Evolutionary conservation across 2,329 filamentous ascomycete species (phyloP).

Genomic region (Penicillium sclerotigenum): DNA sequence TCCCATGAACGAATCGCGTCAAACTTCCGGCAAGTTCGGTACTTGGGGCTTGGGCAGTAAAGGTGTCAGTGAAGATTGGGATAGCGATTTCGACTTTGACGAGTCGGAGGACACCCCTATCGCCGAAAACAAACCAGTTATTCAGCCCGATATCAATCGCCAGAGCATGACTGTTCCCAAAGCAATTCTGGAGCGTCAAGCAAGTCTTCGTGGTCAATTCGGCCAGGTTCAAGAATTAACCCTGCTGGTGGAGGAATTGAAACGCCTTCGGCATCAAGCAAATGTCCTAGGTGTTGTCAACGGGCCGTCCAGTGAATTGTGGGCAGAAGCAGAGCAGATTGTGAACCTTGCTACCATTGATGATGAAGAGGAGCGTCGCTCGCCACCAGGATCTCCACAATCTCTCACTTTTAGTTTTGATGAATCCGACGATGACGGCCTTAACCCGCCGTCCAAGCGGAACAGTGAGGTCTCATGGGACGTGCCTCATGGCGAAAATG

Average conservation of each 20-base stretch:
- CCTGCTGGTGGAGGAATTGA: slow-evolving; percentile 62
- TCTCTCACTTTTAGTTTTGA: slow-evolving; percentile 59
- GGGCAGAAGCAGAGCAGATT: slow-evolving; percentile 65
- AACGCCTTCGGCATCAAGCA: slow-evolving; percentile 57
- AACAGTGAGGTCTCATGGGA: slow-evolving; percentile 34
- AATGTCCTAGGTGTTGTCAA: slow-evolving; percentile 52
- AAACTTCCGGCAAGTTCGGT: slow-evolving; percentile 58
- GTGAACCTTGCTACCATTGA: slow-evolving; percentile 65
- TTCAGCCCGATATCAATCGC: slow-evolving; percentile 18
- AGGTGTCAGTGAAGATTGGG: slow-evolving; percentile 65
- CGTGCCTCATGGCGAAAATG: slow-evolving; percentile 21
- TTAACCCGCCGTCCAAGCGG: slow-evolving; percentile 31
- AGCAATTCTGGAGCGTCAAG: slow-evolving; percentile 62
- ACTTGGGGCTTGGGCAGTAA: slow-evolving; percentile 67
- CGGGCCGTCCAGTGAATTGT: slow-evolving; percentile 53
- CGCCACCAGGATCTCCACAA: slow-evolving; percentile 52
- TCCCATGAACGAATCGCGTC: slow-evolving; percentile 48
- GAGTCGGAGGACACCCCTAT: slow-evolving; percentile 47
- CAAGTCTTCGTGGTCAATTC: slow-evolving; percentile 63
- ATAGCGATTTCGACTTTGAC: slow-evolving; percentile 65
- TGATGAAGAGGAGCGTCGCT: slow-evolving; percentile 53
- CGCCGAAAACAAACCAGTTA: slow-evolving; percentile 41
- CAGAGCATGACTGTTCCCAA: slow-evolving; percentile 53
- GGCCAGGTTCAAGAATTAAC: slow-evolving; percentile 63
- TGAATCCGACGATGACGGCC: slow-evolving; percentile 54